These are phyloP conservation scores for Carallia brachiata DNA, from an alignment of 345 rosid species.

Conservation along the genomic window DNA sequence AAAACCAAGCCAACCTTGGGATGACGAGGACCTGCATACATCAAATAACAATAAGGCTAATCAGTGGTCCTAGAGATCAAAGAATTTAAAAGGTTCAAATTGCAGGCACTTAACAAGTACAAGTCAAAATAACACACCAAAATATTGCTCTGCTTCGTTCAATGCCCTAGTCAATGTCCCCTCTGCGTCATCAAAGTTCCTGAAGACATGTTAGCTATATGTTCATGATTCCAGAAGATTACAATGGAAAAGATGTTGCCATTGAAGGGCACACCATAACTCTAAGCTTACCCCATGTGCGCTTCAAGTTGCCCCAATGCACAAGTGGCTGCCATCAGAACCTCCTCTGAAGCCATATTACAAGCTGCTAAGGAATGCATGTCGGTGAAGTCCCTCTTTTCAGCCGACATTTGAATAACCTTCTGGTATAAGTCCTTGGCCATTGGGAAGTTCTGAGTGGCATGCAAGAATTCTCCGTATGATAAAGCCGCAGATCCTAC, in stretches of 20 bases:
- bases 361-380: slow-evolving; percentile 50
- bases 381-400: slow-evolving; percentile 39
- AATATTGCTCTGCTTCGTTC: slow-evolving; percentile 65
- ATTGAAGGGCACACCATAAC: neutral
- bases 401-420: slow-evolving; percentile 40
- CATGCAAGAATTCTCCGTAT: slow-evolving; percentile 72
- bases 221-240: neutral
- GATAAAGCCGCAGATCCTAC: slow-evolving; percentile 61
- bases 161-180: slow-evolving; percentile 66
- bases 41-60: neutral
- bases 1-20: slow-evolving; percentile 87
- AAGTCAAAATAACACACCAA: slow-evolving; percentile 43
- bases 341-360: slow-evolving; percentile 73
- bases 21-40: slow-evolving; percentile 57
- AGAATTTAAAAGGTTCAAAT: neutral
- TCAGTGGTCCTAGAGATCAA: neutral
- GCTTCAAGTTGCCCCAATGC: slow-evolving; percentile 88
- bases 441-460: slow-evolving; percentile 44
- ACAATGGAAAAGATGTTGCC: neutral
- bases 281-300: slow-evolving; percentile 63
- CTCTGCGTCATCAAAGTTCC: slow-evolving; percentile 77
- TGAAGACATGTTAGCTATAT: slow-evolving; percentile 22
- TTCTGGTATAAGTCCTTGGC: slow-evolving; percentile 67
- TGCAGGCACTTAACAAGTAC: neutral
- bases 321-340: slow-evolving; percentile 63